phyloP scores from a whole-genome alignment of 805 yeast genomes.

The Debaryomyces maramus region DNA sequence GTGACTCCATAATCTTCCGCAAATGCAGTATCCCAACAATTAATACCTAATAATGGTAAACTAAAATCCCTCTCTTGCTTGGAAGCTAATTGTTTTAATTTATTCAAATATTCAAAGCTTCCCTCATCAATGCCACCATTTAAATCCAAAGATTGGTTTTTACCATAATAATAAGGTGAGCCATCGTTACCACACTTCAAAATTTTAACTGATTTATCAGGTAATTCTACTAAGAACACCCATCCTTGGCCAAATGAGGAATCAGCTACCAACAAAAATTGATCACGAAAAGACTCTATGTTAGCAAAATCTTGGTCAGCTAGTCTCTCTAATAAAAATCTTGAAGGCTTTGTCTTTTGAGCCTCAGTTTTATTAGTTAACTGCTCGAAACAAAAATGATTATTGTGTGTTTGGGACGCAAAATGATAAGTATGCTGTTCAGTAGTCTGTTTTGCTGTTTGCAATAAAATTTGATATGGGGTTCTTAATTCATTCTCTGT shows the following conservation, averaged over 20 bases:
- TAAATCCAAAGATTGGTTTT: slow-evolving; percentile 72
- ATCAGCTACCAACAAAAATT: slow-evolving; percentile 52
- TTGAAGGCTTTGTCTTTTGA: slow-evolving; percentile 34
- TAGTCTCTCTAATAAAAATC: slow-evolving; percentile 39
- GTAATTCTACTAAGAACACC: slow-evolving; percentile 68
- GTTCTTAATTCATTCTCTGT: slow-evolving; percentile 74
- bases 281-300: slow-evolving; percentile 52
- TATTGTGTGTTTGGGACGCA: slow-evolving; percentile 90
- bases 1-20: slow-evolving; percentile 77
- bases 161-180: slow-evolving; percentile 68
- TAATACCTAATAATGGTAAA: slow-evolving; percentile 74
- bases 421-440: slow-evolving; percentile 74
- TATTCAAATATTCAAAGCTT: slow-evolving; percentile 48
- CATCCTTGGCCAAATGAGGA: slow-evolving; percentile 68
- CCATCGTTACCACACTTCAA: slow-evolving; percentile 69
- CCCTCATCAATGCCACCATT: slow-evolving; percentile 66
- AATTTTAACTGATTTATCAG: slow-evolving; percentile 57
- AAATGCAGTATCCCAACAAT: slow-evolving; percentile 90
- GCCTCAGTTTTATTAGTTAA: slow-evolving; percentile 38
- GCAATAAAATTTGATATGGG: slow-evolving; percentile 68
- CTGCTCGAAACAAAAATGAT: slow-evolving; percentile 83
- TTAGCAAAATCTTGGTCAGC: slow-evolving; percentile 33
- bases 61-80: slow-evolving; percentile 55
- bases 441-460: slow-evolving; percentile 65
- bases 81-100: slow-evolving; percentile 43